Evolutionary conservation across 495 filamentous ascomycete genomes (phyloP).

Genomic region (Lindgomyces ingoldianus): DNA sequence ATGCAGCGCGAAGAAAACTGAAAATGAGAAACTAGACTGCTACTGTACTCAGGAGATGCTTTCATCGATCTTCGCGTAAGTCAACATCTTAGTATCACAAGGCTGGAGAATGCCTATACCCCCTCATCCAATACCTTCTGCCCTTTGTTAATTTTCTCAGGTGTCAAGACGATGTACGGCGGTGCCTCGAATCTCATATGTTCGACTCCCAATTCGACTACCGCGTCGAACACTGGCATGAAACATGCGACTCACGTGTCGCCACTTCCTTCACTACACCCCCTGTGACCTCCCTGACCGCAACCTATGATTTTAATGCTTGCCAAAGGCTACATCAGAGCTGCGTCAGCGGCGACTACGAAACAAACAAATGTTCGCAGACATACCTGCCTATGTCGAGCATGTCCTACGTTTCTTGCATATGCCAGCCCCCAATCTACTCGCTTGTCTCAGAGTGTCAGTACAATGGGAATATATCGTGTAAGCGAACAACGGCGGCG

Average conservation of each 20-base stretch:
- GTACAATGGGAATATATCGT: conserved; percentile 19
- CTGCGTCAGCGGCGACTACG: conserved; percentile 7
- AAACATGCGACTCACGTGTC: not conserved
- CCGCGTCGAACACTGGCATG: conserved; percentile 1
- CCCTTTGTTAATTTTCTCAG: not conserved
- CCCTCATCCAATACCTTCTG: not conserved
- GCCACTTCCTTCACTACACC: not conserved
- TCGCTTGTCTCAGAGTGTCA: conserved; percentile 13
- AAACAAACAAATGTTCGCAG: conserved; percentile 6
- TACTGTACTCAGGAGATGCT: conserved; percentile 11
- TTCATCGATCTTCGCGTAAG: conserved; percentile 12
- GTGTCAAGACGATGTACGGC: conserved; percentile 5
- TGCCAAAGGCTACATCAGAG: not conserved
- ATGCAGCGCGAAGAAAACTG: not conserved
- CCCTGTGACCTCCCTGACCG: not conserved
- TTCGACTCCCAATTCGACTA: conserved; percentile 6
- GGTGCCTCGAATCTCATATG: conserved; percentile 9
- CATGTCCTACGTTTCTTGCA: not conserved
- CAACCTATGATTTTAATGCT: conserved; percentile 12
- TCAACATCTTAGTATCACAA: not conserved
- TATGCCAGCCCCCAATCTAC: conserved; percentile 5
- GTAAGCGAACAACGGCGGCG: conserved; percentile 10
- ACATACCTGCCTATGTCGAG: not conserved
- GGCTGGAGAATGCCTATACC: not conserved
- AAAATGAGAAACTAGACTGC: conserved; percentile 14